Conservation (phyloP, 345 rosid genomes). For the Syzygium grande region DNA sequence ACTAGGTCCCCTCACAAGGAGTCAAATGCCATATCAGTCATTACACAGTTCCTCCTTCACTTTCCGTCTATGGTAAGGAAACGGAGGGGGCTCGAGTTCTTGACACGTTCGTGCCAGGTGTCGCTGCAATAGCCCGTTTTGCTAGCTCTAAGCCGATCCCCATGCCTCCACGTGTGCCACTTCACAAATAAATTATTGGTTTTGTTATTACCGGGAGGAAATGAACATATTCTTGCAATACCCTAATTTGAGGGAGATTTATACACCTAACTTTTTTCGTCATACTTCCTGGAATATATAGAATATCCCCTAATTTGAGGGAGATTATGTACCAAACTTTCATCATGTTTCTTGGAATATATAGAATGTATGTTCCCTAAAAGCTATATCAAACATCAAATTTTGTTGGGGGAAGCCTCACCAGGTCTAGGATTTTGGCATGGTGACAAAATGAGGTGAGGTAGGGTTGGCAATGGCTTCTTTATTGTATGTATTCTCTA, state of each 20-base stretch:
- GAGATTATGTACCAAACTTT: not conserved
- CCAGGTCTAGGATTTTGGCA: not conserved
- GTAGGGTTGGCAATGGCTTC: not conserved
- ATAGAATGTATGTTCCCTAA: not conserved
- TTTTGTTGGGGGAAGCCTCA: not conserved
- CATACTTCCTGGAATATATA: not conserved
- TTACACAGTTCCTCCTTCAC: not conserved
- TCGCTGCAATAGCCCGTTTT: not conserved
- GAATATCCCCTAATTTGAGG: not conserved
- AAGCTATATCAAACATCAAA: not conserved
- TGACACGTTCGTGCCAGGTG: not conserved
- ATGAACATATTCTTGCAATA: not conserved
- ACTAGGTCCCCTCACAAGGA: not conserved
- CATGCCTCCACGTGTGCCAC: not conserved
- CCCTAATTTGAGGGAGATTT: not conserved
- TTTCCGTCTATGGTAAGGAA: not conserved
- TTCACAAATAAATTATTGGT: not conserved
- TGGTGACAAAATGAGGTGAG: not conserved
- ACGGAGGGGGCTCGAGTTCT: not conserved
- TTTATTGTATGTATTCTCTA: not conserved
- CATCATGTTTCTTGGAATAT: not conserved
- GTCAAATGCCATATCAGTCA: not conserved
- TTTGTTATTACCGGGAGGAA: not conserved
- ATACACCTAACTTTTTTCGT: not conserved
- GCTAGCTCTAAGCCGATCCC: not conserved